Conservation (phyloP, 2,329 filamentous ascomycete genomes). For the Cladophialophora carrionii region DNA sequence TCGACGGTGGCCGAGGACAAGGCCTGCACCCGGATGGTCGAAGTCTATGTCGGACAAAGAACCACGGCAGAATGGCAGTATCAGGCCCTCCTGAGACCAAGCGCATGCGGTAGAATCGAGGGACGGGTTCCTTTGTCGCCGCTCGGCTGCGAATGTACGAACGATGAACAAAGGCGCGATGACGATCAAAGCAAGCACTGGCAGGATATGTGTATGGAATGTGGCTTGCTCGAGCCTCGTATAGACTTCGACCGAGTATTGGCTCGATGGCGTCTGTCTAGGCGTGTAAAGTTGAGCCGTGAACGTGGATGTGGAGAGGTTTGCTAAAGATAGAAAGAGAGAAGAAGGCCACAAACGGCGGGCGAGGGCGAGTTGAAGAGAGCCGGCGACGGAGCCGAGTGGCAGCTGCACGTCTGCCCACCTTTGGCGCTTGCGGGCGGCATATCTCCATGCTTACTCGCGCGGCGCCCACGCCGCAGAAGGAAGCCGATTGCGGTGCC, state of each 20-base stretch:
- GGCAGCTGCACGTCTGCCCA: constrained; percentile 1
- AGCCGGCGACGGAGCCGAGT: background rate
- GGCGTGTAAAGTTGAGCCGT: constrained; percentile 21
- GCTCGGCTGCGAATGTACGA: constrained; percentile 2
- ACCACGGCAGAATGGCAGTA: background rate
- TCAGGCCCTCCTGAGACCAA: background rate
- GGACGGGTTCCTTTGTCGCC: constrained; percentile 13
- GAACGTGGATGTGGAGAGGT: constrained; percentile 29
- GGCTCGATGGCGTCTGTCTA: constrained; percentile 24
- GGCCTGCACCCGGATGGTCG: constrained; percentile 2
- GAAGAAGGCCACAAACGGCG: constrained; percentile 21
- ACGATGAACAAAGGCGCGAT: constrained; percentile 15
- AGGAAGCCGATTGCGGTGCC: constrained; percentile 1
- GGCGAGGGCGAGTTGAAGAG: constrained; percentile 26
- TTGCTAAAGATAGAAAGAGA: constrained; percentile 40
- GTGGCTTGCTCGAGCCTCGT: constrained; percentile 26
- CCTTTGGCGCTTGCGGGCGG: constrained; percentile 15
- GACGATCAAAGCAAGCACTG: constrained; percentile 7
- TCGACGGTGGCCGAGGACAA: constrained; percentile 13
- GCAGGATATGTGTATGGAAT: constrained; percentile 14
- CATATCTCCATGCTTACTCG: constrained; percentile 10
- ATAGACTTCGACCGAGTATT: constrained; percentile 13
- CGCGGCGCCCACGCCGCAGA: background rate
- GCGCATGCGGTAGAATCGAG: constrained; percentile 16
- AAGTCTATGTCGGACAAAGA: constrained; percentile 17